Percentiles rank a stretch among this genome's conserved stretches.
Evolutionary conservation across 106 monocot species (phyloP).

Genomic region (Dioscorea dumetorum): DNA sequence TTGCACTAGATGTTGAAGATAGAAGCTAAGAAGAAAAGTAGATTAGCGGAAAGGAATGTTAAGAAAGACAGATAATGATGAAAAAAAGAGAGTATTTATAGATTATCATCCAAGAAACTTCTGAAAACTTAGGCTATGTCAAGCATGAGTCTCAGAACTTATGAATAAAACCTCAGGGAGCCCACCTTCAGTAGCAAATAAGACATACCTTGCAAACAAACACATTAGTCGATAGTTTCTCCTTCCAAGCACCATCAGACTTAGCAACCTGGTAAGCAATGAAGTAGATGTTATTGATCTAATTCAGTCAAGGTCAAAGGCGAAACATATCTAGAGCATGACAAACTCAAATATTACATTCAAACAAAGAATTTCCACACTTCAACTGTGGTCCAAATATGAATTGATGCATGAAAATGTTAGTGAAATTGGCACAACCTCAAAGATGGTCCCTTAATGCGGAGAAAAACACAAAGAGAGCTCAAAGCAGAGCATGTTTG

Average conservation of each 20-base stretch:
- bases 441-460: neutral
- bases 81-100: neutral
- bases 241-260: slow-evolving; percentile 25
- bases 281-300: neutral
- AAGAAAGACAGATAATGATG: neutral
- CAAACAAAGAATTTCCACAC: neutral
- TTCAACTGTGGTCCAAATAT: neutral
- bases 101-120: slow-evolving; percentile 12
- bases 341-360: neutral
- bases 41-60: neutral
- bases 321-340: neutral
- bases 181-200: neutral
- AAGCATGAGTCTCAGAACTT: neutral
- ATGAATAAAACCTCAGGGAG: neutral
- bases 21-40: slow-evolving; percentile 45
- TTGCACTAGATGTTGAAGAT: slow-evolving; percentile 23
- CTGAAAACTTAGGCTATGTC: too few species aligned
- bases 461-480: too few species aligned
- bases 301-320: neutral
- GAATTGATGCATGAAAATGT: neutral
- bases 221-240: slow-evolving; percentile 38
- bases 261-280: slow-evolving; percentile 33
- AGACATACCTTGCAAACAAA: slow-evolving; percentile 55
- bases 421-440: neutral
- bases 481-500: too few species aligned